Evolutionary conservation across 2,329 filamentous ascomycete genomes (phyloP).

Genomic region (Alternaria brassicicola): DNA sequence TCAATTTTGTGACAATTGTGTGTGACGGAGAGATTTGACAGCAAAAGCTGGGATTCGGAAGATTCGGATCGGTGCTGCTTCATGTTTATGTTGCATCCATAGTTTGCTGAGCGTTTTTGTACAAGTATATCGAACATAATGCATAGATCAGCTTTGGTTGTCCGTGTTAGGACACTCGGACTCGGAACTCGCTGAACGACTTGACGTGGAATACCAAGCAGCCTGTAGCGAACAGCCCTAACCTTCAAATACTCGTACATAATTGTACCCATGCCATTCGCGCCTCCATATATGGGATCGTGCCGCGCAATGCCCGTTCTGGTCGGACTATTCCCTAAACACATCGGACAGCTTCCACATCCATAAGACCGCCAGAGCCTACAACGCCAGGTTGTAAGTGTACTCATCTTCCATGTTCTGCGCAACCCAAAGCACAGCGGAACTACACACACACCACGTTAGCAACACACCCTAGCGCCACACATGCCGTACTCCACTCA

Average conservation of each 20-base stretch:
- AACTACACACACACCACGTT: constrained; percentile 53
- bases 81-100: constrained; percentile 18
- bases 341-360: too few species aligned
- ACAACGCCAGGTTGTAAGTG: constrained; percentile 71
- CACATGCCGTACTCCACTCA: constrained; percentile 46
- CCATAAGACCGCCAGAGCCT: not conserved
- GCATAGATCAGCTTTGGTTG: constrained; percentile 1
- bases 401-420: constrained; percentile 78
- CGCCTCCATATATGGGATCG: not conserved
- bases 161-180: not conserved
- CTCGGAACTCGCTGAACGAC: not conserved
- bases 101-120: constrained; percentile 36
- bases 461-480: constrained; percentile 17
- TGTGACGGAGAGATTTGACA: not conserved
- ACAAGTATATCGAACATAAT: constrained; percentile 25
- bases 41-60: not conserved
- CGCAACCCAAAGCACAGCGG: constrained; percentile 69
- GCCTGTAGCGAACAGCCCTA: not conserved
- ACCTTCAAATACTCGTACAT: constrained; percentile 12
- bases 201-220: not conserved
- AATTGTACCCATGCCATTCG: not conserved
- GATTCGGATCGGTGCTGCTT: not conserved
- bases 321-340: not conserved
- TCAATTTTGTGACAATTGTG: not conserved
- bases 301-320: not conserved